Base-by-base conservation (phyloP, 176 grass and related monocot genomes). In the Eremochloa ophiuroides region DNA sequence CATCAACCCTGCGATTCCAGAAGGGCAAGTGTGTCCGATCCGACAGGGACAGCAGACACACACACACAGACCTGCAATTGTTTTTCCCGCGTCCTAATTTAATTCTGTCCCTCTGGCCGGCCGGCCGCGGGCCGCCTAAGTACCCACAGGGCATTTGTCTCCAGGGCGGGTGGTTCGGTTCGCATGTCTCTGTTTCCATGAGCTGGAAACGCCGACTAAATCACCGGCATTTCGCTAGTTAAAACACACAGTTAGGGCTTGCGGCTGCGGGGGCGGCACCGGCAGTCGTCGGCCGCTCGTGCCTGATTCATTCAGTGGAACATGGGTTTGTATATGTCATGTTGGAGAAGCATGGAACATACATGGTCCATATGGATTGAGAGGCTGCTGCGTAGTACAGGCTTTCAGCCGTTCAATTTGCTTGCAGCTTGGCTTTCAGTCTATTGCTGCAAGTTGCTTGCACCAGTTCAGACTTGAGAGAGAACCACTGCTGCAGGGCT, bases 191-290 rank as follows among this genome's bases (percentile, higher is more conserved):
- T 60, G 25, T 16, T 82, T 64, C 18, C 26, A 66, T 46, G n/a
- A 66, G 55, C 42, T 50, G 62, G 31, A 22, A 11, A 62, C 73
- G 8, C 82, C 64, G 82, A 34, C 82, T 64, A 44, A 72, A 85
- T 89, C 87, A 81, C 71, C 82, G 64, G 1, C 62, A 50, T 71
- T 62, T 51, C 1, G 14, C n/a, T 74, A 69, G 68, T 80, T 80
- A 76, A 69, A 37, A 40, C 22, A 2, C 43, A n/a, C 29, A n/a
- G 20, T 10, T 31, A 11, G 12, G 53, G 38, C 44, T n/a, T n/a
- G n/a, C n/a, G n/a, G n/a, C n/a, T n/a, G 18, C 20, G 2, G 7
- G 50, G 20, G 50, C 18, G 20, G 50, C 50, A n/a, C 50, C 40
- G 43, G 12, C 42, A 44, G 34, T 33, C 73, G 58, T 39, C 39